Evolutionary conservation across 208 protist species (phyloP).

Genomic region (Leptomonas pyrrhocoris): DNA sequence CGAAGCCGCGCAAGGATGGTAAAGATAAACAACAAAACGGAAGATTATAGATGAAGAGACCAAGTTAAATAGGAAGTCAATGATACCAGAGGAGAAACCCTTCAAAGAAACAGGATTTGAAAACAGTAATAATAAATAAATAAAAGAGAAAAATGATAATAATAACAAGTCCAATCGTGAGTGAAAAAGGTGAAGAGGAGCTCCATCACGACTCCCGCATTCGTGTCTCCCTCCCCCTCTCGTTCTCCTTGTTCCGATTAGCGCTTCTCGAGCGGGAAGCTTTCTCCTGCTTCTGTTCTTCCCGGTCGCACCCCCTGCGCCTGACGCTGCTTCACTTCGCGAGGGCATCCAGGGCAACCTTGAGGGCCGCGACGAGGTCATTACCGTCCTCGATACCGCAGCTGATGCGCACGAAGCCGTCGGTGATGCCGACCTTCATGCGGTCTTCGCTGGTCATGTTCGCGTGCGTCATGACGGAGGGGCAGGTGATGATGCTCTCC

Average conservation of each 20-base stretch:
- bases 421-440: conserved; percentile 93
- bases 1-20: neutral
- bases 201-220: conserved; percentile 2
- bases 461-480: conserved; percentile 97
- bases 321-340: conserved; percentile 15
- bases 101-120: neutral
- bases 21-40: neutral
- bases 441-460: conserved; percentile 93
- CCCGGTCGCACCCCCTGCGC: neutral
- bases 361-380: conserved; percentile 92
- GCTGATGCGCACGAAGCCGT: conserved; percentile 93
- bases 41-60: neutral
- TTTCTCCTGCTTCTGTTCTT: neutral
- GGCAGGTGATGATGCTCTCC: conserved; percentile 96
- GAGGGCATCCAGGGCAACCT: conserved; percentile 85
- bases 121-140: neutral
- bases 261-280: neutral
- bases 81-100: neutral
- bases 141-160: conserved; percentile 7
- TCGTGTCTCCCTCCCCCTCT: neutral
- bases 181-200: conserved; percentile 1
- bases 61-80: neutral
- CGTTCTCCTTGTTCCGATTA: conserved; percentile 1
- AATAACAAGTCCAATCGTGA: conserved; percentile 8
- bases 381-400: conserved; percentile 94